A percentile compares a stretch with the other conserved stretches of the same genome.
phyloP scores from a whole-genome alignment of 169 alveolate genomes.

The Cryptosporidium meleagridis region DNA sequence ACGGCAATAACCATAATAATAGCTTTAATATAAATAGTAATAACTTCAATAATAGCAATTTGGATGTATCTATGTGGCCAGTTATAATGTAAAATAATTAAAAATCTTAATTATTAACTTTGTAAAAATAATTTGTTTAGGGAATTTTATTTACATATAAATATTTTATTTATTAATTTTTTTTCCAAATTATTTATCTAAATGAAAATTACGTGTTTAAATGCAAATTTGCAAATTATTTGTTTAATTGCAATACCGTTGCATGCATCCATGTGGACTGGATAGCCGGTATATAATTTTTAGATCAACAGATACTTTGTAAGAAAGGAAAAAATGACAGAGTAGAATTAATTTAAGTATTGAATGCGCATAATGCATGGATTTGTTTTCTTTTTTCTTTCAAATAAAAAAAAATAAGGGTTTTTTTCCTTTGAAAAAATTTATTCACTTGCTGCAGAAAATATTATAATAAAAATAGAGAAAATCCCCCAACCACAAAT shows the following conservation, averaged over 20 bases:
- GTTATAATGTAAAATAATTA: background rate
- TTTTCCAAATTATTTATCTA: background rate
- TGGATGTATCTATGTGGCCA: conserved; percentile 69
- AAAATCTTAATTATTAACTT: background rate
- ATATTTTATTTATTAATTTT: background rate
- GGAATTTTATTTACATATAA: background rate
- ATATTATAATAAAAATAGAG: background rate
- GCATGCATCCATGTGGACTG: conserved; percentile 22
- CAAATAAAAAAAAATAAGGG: too few relatives aligned
- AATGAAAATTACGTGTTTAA: background rate
- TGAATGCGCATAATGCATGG: too few relatives aligned
- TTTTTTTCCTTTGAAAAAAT: too few relatives aligned
- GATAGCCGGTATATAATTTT: conserved; percentile 6
- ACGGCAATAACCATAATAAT: background rate
- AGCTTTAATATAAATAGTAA: background rate
- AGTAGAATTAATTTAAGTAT: background rate
- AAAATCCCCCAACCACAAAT: conserved; percentile 7
- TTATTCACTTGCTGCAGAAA: too few relatives aligned
- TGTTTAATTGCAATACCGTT: background rate
- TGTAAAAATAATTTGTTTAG: background rate
- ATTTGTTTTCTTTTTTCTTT: background rate
- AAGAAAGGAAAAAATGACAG: background rate
- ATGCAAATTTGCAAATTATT: background rate
- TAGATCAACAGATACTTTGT: background rate
- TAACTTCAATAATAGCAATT: background rate